phyloP scores from a whole-genome alignment of 257 asterid genomes.

The Lithospermum erythrorhizon region DNA sequence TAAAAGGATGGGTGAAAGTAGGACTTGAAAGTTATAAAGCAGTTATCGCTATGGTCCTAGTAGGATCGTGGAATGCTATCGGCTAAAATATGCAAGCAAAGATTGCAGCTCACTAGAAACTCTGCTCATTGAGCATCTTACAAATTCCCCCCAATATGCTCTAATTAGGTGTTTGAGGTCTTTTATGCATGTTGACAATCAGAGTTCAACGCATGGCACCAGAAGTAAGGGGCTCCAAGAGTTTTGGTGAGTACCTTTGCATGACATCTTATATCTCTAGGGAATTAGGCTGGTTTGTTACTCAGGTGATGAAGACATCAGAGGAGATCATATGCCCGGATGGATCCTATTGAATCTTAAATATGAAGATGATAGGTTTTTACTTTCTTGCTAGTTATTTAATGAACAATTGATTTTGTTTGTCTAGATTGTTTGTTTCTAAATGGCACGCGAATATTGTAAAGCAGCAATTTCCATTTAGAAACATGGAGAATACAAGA shows the following conservation, averaged over 20 bases:
- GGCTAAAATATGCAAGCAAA: conserved; percentile 11
- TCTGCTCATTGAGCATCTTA: conserved; percentile 14
- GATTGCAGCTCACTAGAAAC: conserved; percentile 1
- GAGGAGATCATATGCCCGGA: conserved; percentile 8
- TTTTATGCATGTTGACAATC: conserved; percentile 22
- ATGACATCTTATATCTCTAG: conserved; percentile 26
- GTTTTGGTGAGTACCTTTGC: conserved; percentile 27
- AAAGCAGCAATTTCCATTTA: background rate
- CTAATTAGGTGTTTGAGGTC: conserved; percentile 21
- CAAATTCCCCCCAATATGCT: conserved; percentile 24
- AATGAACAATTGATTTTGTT: conserved; percentile 10
- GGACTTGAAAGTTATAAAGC: conserved; percentile 27
- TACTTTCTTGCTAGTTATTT: conserved; percentile 12
- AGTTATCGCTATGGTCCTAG: conserved; percentile 19
- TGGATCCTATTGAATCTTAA: conserved; percentile 21
- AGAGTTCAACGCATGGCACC: conserved; percentile 25
- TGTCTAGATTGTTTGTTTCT: conserved; percentile 12
- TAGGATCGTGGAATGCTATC: conserved; percentile 15
- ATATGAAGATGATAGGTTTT: conserved; percentile 17
- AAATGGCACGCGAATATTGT: conserved; percentile 11
- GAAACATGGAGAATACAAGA: background rate
- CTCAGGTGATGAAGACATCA: conserved; percentile 16
- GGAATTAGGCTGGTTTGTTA: conserved; percentile 20
- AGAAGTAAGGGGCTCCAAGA: conserved; percentile 25
- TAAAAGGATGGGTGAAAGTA: conserved; percentile 24